phyloP scores from a whole-genome alignment of 345 rosid species.

The Cardamine chenopodiifolia region DNA sequence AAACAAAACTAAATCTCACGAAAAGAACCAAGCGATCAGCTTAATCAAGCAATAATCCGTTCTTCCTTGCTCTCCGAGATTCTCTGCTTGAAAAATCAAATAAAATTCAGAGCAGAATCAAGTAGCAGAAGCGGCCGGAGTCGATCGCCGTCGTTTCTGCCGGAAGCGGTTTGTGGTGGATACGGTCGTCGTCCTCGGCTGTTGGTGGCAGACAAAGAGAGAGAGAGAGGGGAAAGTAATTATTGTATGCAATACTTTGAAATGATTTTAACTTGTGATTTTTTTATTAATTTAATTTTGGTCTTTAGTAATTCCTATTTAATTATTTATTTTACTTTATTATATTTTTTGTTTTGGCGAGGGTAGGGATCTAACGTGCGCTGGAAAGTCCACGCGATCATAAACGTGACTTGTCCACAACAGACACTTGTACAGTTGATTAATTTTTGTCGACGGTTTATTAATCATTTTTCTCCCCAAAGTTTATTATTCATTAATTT shows the following conservation, averaged over 20 bases:
- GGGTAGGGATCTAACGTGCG: constrained; percentile 40
- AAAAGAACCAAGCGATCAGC: constrained; percentile 39
- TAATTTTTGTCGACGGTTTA: background rate
- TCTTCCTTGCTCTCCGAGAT: constrained; percentile 26
- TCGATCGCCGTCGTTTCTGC: constrained; percentile 34
- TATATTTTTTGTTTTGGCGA: constrained; percentile 5
- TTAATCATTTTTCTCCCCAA: background rate
- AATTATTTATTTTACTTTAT: background rate
- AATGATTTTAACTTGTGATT: constrained; percentile 1
- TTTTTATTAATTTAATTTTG: constrained; percentile 24
- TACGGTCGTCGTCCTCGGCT: constrained; percentile 47
- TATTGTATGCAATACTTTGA: constrained; percentile 36
- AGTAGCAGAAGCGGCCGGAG: constrained; percentile 12
- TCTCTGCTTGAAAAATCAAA: background rate
- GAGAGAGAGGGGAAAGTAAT: constrained; percentile 33
- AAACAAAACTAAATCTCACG: constrained; percentile 34
- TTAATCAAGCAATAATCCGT: constrained; percentile 25
- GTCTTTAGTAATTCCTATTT: background rate
- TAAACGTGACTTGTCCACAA: constrained; percentile 32
- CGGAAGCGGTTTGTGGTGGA: constrained; percentile 35
- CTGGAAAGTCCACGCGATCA: constrained; percentile 38
- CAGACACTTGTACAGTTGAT: background rate
- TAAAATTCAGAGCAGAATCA: constrained; percentile 22
- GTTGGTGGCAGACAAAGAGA: constrained; percentile 40
- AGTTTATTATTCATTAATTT: constrained; percentile 22